These are phyloP conservation scores for Blastomyces percursus DNA, from an alignment of 2,329 filamentous ascomycete genomes.

Conservation along the genomic window DNA sequence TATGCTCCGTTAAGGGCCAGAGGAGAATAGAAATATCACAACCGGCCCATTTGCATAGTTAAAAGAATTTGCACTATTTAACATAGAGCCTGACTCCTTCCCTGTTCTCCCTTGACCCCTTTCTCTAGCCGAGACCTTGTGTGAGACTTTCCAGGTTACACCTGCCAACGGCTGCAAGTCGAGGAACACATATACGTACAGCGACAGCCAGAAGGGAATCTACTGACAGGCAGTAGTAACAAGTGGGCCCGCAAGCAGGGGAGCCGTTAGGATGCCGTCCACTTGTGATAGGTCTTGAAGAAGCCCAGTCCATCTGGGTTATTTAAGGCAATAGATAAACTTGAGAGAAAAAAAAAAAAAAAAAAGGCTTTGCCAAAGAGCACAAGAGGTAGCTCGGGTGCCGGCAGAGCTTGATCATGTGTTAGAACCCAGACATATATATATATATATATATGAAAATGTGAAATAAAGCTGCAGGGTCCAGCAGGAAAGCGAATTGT, in stretches of 20 bases:
- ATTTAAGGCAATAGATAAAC: background rate
- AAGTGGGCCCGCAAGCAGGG: background rate
- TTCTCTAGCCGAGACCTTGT: background rate
- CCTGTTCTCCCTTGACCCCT: background rate
- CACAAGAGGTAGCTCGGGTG: background rate
- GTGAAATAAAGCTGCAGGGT: background rate
- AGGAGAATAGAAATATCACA: background rate
- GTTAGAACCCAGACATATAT: background rate
- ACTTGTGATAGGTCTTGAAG: background rate
- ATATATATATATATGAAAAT: background rate
- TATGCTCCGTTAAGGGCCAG: background rate
- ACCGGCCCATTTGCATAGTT: background rate
- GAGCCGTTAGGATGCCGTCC: background rate
- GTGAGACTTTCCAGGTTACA: background rate
- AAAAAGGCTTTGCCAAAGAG: background rate
- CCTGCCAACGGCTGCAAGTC: slow-evolving; percentile 2
- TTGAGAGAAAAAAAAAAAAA: too few relatives aligned
- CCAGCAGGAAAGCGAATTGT: background rate
- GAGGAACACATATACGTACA: background rate
- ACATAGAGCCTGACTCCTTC: background rate
- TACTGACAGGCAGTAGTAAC: background rate
- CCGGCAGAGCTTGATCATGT: background rate
- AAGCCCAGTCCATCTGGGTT: background rate
- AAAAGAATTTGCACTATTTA: background rate
- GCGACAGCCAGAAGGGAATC: background rate